A percentile compares a stretch with the other conserved stretches of the same genome.
Evolutionary conservation across 73 alveolate genomes (phyloP).

Genomic region (Tetrahymena thermophila): DNA sequence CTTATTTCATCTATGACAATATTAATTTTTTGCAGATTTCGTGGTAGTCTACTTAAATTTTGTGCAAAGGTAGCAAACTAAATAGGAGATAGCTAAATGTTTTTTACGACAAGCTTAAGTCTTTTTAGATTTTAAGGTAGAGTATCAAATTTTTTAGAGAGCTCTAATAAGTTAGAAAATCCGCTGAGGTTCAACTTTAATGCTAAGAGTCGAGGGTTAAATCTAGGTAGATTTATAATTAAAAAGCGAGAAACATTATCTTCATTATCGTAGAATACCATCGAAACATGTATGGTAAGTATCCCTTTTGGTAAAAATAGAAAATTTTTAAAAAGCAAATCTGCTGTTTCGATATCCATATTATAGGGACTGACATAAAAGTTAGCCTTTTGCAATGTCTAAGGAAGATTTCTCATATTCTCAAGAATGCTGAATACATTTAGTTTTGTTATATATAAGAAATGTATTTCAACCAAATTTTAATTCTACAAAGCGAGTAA

Average conservation of each 20-base stretch:
- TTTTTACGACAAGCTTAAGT: not conserved
- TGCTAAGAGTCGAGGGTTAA: not conserved
- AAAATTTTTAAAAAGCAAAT: not conserved
- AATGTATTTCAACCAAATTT: not conserved
- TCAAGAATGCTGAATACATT: not conserved
- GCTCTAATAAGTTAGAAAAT: not conserved
- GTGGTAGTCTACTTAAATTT: not conserved
- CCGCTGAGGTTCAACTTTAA: not conserved
- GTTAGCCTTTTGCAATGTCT: not conserved
- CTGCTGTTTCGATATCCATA: not conserved
- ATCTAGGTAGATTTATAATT: not conserved
- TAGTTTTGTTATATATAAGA: not conserved
- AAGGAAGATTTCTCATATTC: not conserved
- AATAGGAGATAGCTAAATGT: not conserved
- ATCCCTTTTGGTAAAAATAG: not conserved
- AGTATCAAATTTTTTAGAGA: not conserved
- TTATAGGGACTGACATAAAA: not conserved
- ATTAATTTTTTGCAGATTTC: not conserved
- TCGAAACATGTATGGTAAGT: not conserved
- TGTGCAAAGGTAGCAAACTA: not conserved
- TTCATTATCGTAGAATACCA: not conserved
- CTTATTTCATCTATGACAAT: not conserved
- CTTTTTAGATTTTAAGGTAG: not conserved
- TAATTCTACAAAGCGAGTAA: not conserved
- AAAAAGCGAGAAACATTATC: not conserved